Evolutionary conservation across 768 basidiomycete genomes (phyloP).

Genomic region (Cystofilobasidium bisporidii): DNA sequence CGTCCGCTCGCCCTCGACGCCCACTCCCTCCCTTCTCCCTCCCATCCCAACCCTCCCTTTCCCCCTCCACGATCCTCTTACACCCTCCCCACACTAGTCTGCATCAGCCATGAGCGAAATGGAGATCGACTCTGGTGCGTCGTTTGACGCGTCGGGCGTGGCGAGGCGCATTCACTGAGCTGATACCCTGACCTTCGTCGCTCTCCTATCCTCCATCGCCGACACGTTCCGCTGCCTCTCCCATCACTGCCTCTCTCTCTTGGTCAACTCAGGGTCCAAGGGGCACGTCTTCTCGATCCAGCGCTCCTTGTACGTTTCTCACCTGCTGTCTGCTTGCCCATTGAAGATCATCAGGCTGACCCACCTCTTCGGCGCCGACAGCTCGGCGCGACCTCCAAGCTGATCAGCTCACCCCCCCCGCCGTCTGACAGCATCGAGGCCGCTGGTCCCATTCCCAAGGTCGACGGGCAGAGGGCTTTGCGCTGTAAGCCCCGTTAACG

Average conservation of each 20-base stretch:
- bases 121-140: constrained; percentile 2
- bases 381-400: not conserved
- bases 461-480: not conserved
- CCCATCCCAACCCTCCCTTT: not conserved
- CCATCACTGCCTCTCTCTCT: not conserved
- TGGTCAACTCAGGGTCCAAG: not conserved
- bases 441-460: not conserved
- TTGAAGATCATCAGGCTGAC: not conserved
- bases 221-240: not conserved
- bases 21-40: not conserved
- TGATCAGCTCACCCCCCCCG: not conserved
- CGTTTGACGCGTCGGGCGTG: not conserved
- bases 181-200: not conserved
- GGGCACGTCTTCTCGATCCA: not conserved
- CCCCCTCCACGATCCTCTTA: not conserved
- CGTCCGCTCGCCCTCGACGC: not conserved
- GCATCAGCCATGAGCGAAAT: not conserved
- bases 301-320: not conserved
- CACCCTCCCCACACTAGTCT: too few species aligned
- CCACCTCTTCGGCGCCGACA: not conserved
- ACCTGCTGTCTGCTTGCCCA: not conserved
- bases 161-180: not conserved
- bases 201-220: not conserved
- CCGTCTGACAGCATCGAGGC: not conserved
- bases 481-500: not conserved